Base-by-base conservation (phyloP, 2,329 filamentous ascomycete genomes). In the Pseudopithomyces chartarum region DNA sequence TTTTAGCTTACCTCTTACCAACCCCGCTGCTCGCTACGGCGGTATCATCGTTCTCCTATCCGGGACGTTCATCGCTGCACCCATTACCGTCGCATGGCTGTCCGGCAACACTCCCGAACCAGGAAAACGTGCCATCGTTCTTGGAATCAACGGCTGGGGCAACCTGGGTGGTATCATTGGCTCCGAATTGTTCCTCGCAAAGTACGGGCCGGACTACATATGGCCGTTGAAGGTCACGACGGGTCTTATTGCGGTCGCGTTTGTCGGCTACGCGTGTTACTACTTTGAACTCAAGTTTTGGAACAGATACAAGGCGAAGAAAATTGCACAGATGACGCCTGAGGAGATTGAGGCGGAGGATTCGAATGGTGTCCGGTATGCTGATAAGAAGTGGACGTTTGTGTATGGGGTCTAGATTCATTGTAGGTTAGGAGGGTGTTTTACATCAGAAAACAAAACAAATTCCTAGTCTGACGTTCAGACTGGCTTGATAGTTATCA, bases 131-230 rank as follows among this genome's bases (percentile, higher is more conserved):
- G 62, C 60, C 1, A 56, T 67, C 2, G 60, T 65, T 11, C 34
- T 68, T 8, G 63, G 63, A 0, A 61, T 67, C 32, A 67, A 68
- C 13, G 64, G 64, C 13, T 67, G 60, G 33, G 65, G 65, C 12
- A 69, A 69, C n/a, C 61, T 69, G 5, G 64, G 62, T n/a, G 59
- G 66, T 17, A 59, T 69, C 0, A 64, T 69, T 20, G 62, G 62
- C 5, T 49, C 62, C 7, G 64, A 69, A 23, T 47, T 69, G 2
- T 65, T 65, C 51, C 59, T 57, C 45, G 52, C 57, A 3, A 54
- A 47, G 34, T 65, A 67, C 36, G 62, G 61, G 2, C 66, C 66
- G 1, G 43, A 34, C 15, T 69, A 68, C 36, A 46, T 66, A 2
- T 47, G 52, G 12, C 64, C 66, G 3, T 60, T 68, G 23, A 65